These are phyloP conservation scores for Umbelopsis sp. DNA, from an alignment of 192 early-diverging fungal genomes.

Conservation along the genomic window DNA sequence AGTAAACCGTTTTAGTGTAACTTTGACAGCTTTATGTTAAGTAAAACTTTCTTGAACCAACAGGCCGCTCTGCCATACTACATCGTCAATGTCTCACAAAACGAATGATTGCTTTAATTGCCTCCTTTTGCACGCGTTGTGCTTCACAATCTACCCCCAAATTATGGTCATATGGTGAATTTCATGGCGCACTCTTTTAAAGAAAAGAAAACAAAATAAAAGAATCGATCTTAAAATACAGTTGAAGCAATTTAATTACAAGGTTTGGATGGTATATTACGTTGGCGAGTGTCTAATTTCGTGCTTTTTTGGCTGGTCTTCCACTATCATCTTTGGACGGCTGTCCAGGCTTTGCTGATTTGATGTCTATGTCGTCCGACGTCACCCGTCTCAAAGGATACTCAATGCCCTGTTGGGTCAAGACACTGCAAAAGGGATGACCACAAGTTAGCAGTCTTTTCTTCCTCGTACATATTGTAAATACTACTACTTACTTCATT, in stretches of 20 bases:
- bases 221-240: no score
- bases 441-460: conserved; percentile 8
- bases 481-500: conserved; percentile 46
- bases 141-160: no score
- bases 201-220: no score
- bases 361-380: conserved; percentile 61
- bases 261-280: not conserved
- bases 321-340: conserved; percentile 31
- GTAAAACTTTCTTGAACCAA: not conserved
- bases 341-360: conserved; percentile 32
- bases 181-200: no score
- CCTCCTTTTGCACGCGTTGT: not conserved
- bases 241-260: conserved; percentile 8
- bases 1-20: not conserved
- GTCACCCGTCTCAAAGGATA: conserved; percentile 57
- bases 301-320: conserved; percentile 34
- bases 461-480: not conserved
- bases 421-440: conserved; percentile 38
- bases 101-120: conserved; percentile 6
- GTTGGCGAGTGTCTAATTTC: conserved; percentile 20
- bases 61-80: conserved; percentile 60
- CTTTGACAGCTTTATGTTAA: not conserved
- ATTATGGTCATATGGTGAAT: no score
- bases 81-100: conserved; percentile 44
- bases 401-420: conserved; percentile 50